Base-by-base conservation (phyloP, 345 rosid genomes). In the Abelmoschus esculentus region DNA sequence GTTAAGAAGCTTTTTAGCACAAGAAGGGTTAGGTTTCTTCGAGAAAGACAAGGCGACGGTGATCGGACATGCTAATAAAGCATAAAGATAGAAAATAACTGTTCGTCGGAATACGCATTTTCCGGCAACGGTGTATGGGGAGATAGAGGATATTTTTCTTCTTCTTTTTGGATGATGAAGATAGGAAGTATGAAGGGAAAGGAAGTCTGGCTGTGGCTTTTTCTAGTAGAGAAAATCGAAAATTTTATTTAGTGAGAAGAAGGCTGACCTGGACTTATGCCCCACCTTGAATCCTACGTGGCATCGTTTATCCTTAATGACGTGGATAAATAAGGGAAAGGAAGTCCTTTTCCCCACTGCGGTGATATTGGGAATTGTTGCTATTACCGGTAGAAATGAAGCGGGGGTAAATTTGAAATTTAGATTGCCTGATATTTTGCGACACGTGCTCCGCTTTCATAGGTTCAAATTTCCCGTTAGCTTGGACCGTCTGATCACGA, bases 41-140 rank as follows among this genome's bases (percentile, higher is more conserved):
- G 75, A 83, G 90, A 84, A 86, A 89, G 32, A 86, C 89, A 76
- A 88, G 87, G 73, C 86, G 78, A 62, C 80, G 96, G 64, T 91
- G 92, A 80, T 84, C 84, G 42, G 87, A 81, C 71, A 84, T 76
- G 40, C 76, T 82, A 76, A 70, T 84, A 82, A 80, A 81, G 76
- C 81, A 72, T 61, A 72, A 56, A 19, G 77, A 80, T n/a, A 58
- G 29, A 61, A 76, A 72, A 50, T 60, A 66, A 3, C 46, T 18
- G 7, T 6, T 67, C 10, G 72, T 78, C 83, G 82, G 84, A 80
- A 78, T 70, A 76, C 76, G 66, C 91, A 86, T 83, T 76, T 80
- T 69, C 84, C 89, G 87, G 90, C 78, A 61, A 32, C 19, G 8
- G 65, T 50, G 19, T 14, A 19, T 17, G 54, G 19, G 53, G 57